Conservation (phyloP, 306 rosid species). For the Prunus armeniaca region DNA sequence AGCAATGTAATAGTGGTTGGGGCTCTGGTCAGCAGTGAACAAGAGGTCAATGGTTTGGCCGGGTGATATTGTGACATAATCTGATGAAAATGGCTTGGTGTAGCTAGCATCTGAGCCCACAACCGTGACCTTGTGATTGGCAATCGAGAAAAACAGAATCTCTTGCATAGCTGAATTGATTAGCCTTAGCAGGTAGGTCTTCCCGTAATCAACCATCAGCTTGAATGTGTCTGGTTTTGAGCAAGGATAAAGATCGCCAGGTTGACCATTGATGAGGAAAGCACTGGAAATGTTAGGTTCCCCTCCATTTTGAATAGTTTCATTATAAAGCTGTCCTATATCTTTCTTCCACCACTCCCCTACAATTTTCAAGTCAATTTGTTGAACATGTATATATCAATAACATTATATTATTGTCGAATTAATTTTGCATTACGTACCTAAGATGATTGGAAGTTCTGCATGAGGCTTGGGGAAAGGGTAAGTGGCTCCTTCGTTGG, state of each 20-base stretch:
- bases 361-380: background rate
- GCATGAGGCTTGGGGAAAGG: conserved; percentile 42
- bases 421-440: conserved; percentile 14
- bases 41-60: conserved; percentile 35
- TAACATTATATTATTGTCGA: no score
- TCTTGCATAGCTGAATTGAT: conserved; percentile 17
- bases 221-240: conserved; percentile 20
- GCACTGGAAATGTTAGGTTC: conserved; percentile 20
- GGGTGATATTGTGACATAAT: conserved; percentile 15
- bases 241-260: conserved; percentile 31
- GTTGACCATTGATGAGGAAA: conserved; percentile 29
- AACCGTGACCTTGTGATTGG: conserved; percentile 26
- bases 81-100: conserved; percentile 27
- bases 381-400: no score
- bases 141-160: conserved; percentile 17
- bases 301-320: conserved; percentile 6
- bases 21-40: conserved; percentile 11
- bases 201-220: conserved; percentile 17
- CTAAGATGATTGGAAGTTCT: conserved; percentile 45
- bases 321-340: conserved; percentile 11
- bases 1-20: conserved; percentile 28
- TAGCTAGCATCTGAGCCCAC: conserved; percentile 32
- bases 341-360: conserved; percentile 35
- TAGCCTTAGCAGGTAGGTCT: conserved; percentile 28
- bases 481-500: conserved; percentile 21